Conservation (phyloP, 2,329 filamentous ascomycete genomes). For the Emericellopsis atlantica region DNA sequence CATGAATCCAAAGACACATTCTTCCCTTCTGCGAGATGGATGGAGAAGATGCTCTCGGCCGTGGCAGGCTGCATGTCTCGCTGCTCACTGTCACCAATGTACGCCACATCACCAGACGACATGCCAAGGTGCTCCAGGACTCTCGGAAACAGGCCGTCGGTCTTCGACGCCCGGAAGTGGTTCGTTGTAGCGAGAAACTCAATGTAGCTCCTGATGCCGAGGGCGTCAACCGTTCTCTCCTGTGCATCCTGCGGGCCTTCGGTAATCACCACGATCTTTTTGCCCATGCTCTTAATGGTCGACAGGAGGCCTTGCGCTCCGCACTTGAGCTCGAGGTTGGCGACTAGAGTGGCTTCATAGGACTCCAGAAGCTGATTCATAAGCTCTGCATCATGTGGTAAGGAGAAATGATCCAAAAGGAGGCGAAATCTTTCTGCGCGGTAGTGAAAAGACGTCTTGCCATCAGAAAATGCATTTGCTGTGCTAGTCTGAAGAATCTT, state of each 20-base stretch:
- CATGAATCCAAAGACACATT: conserved; percentile 3
- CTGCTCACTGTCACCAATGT: conserved; percentile 14
- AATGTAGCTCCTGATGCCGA: conserved; percentile 11
- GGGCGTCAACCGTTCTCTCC: conserved; percentile 22
- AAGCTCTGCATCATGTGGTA: conserved; percentile 2
- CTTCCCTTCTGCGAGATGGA: conserved; percentile 12
- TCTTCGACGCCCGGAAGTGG: conserved; percentile 13
- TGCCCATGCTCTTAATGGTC: conserved; percentile 16
- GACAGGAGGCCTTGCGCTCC: conserved; percentile 21
- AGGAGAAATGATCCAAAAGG: conserved; percentile 12
- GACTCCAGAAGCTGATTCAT: conserved; percentile 9
- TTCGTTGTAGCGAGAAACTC: conserved; percentile 19
- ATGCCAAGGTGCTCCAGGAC: conserved; percentile 14
- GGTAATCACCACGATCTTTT: conserved; percentile 29
- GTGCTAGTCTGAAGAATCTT: conserved; percentile 20
- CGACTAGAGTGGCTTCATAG: conserved; percentile 17
- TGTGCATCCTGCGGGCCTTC: conserved; percentile 35
- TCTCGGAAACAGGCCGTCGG: conserved; percentile 11
- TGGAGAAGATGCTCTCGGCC: conserved; percentile 12
- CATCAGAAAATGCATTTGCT: conserved; percentile 26
- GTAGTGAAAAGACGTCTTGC: conserved; percentile 28
- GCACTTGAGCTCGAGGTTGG: conserved; percentile 18
- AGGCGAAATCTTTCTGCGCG: conserved; percentile 22
- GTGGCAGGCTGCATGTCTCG: conserved; percentile 16
- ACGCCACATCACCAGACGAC: conserved; percentile 11